Evolutionary conservation across 768 basidiomycete species (phyloP).

Genomic region (Stropharia rugosoannulata): DNA sequence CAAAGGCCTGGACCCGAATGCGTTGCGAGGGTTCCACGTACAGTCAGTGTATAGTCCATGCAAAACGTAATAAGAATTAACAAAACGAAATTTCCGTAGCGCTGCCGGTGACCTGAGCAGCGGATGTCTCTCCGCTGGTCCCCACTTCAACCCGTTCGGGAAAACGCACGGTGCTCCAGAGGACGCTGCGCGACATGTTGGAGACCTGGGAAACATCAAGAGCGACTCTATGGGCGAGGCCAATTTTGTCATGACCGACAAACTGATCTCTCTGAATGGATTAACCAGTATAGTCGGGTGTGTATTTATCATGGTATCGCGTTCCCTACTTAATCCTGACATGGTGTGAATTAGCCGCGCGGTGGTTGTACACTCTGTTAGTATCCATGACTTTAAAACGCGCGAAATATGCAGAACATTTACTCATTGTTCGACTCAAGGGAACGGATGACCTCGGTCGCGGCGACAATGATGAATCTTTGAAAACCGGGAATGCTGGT

Average conservation of each 20-base stretch:
- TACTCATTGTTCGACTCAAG: conserved; percentile 3
- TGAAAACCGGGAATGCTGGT: conserved; percentile 80
- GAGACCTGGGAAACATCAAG: conserved; percentile 75
- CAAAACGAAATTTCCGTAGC: conserved; percentile 12
- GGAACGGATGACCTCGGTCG: conserved; percentile 72
- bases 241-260: conserved; percentile 56
- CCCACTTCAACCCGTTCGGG: conserved; percentile 76
- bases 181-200: conserved; percentile 61
- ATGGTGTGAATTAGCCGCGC: conserved; percentile 46
- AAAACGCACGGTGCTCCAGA: conserved; percentile 65
- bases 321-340: not conserved
- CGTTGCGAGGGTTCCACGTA: conserved; percentile 75
- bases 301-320: not conserved
- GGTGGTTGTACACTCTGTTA: conserved; percentile 64
- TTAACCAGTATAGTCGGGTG: conserved; percentile 70
- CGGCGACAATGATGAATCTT: conserved; percentile 64
- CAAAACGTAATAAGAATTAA: not conserved
- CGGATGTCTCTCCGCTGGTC: conserved; percentile 69
- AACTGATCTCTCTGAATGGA: conserved; percentile 64
- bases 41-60: conserved; percentile 50
- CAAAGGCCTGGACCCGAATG: conserved; percentile 53
- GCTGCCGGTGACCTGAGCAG: conserved; percentile 59
- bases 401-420: not conserved
- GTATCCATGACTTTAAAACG: not conserved
- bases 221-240: conserved; percentile 59